Conservation (phyloP, 2,329 filamentous ascomycete genomes). For the Acarospora socialis region DNA sequence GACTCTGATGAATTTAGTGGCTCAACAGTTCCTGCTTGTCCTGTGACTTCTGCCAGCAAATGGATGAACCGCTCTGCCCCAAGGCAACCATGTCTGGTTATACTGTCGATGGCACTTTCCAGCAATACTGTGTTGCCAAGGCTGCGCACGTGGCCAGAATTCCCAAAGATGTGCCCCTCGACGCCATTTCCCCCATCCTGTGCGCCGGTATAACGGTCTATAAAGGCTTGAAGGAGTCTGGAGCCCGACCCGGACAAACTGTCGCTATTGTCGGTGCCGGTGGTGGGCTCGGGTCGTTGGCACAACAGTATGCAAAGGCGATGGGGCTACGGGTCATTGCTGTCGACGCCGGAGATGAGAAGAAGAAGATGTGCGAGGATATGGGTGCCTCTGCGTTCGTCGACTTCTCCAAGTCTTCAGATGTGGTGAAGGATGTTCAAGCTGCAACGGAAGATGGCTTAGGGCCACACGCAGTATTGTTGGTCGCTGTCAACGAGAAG, state of each 20-base stretch:
- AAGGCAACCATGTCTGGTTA: constrained; percentile 69
- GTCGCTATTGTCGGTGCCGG: constrained; percentile 79
- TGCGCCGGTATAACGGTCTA: constrained; percentile 82
- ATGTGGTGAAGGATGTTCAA: constrained; percentile 75
- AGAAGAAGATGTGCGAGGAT: constrained; percentile 49
- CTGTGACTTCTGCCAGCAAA: constrained; percentile 69
- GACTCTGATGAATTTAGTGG: constrained; percentile 38
- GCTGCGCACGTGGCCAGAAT: constrained; percentile 73
- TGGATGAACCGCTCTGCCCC: constrained; percentile 71
- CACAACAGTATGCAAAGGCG: constrained; percentile 76
- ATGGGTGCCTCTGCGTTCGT: constrained; percentile 63
- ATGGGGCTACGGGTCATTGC: constrained; percentile 74
- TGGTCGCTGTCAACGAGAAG: constrained; percentile 76
- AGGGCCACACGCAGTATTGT: constrained; percentile 74
- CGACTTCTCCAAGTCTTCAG: constrained; percentile 63
- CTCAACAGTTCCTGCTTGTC: constrained; percentile 73
- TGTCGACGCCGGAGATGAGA: constrained; percentile 73
- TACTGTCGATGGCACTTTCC: constrained; percentile 85
- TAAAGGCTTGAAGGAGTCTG: constrained; percentile 80
- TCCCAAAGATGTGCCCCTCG: constrained; percentile 61
- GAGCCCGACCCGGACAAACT: constrained; percentile 56
- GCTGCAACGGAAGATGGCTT: constrained; percentile 63
- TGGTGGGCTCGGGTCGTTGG: constrained; percentile 66
- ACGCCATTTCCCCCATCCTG: constrained; percentile 64
- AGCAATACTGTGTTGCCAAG: constrained; percentile 82